Conservation (phyloP, 768 basidiomycete species). For the Hydnum rufescens region DNA sequence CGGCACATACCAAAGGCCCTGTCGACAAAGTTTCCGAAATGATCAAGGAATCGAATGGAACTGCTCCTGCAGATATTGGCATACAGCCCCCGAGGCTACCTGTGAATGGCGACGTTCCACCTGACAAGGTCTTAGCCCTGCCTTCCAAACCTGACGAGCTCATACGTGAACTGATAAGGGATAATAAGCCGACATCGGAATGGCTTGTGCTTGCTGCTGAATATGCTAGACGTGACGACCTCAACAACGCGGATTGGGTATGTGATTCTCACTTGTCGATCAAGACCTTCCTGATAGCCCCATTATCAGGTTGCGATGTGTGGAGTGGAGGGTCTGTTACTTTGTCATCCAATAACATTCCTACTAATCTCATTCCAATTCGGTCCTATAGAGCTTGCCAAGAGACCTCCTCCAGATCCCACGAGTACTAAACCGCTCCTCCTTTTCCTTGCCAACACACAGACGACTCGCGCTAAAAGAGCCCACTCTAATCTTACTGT, state of each 20-base stretch:
- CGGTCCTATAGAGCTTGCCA: no score
- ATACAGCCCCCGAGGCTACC: no score
- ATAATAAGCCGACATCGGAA: background rate
- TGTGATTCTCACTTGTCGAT: background rate
- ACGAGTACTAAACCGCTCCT: background rate
- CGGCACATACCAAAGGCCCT: no score
- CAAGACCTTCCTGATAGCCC: background rate
- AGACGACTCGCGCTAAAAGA: background rate
- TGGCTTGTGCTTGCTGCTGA: background rate
- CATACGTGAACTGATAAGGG: background rate
- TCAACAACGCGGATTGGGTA: background rate
- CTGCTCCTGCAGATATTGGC: no score
- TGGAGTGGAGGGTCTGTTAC: background rate
- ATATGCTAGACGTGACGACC: background rate
- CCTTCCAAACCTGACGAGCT: background rate
- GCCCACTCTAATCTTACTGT: background rate
- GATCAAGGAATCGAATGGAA: no score
- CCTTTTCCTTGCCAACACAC: background rate
- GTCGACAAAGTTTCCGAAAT: no score
- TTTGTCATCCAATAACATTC: background rate
- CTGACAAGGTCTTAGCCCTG: no score
- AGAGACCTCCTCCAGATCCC: background rate
- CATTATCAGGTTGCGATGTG: background rate
- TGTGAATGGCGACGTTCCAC: no score
- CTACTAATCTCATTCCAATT: no score